A percentile compares a stretch with the other conserved stretches of the same genome.
Evolutionary conservation across 148 eudicot genomes (phyloP).

Genomic region (Rhododendron ovatum): DNA sequence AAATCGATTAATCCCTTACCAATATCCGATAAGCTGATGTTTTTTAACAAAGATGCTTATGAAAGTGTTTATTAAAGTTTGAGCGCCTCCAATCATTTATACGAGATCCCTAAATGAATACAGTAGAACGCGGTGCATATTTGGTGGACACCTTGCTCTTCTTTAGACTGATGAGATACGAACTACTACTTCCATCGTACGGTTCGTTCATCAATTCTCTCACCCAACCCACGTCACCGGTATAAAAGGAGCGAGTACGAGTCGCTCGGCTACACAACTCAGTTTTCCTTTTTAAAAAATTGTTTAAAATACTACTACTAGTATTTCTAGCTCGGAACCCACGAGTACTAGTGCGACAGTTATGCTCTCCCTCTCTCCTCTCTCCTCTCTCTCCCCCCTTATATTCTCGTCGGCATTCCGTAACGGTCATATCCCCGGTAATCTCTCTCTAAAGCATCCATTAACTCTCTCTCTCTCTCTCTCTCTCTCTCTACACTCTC

Average conservation of each 20-base stretch:
- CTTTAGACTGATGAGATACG: not conserved
- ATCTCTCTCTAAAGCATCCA: not conserved
- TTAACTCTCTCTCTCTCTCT: not conserved
- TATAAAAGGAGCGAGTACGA: not conserved
- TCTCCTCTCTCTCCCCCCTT: not conserved
- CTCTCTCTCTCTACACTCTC: conserved; percentile 5
- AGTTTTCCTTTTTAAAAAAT: no score
- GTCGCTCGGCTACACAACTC: no score
- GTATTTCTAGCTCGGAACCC: not conserved
- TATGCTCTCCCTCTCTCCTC: conserved; percentile 2
- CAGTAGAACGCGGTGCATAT: no score
- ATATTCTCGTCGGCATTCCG: conserved; percentile 11
- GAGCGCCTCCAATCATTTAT: no score
- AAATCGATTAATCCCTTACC: no score
- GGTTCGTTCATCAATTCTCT: not conserved
- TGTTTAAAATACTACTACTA: no score
- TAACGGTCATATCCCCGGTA: conserved; percentile 31
- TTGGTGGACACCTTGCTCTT: no score
- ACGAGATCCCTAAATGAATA: no score
- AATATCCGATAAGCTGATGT: no score
- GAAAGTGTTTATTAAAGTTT: no score
- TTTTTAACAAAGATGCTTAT: no score
- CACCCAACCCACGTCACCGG: not conserved
- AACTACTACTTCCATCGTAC: not conserved
- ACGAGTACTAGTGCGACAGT: conserved; percentile 23